phyloP scores from a whole-genome alignment of 2,329 filamentous ascomycete genomes.

The Mollisiaceae sp. region DNA sequence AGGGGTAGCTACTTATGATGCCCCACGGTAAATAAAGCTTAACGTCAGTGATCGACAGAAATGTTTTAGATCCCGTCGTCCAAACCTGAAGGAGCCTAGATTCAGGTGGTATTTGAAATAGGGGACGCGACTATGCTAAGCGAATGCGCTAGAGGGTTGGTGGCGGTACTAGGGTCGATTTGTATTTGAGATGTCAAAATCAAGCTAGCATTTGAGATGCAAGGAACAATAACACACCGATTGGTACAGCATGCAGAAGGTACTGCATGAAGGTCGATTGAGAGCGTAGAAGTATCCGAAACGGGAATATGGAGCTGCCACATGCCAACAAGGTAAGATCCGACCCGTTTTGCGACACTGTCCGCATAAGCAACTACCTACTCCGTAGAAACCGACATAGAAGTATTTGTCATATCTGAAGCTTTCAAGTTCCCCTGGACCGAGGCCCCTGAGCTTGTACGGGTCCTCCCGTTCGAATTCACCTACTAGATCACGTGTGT shows the following conservation, averaged over 20 bases:
- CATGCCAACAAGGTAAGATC: neutral
- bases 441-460: neutral
- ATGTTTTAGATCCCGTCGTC: neutral
- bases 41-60: slow-evolving; percentile 4
- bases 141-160: neutral
- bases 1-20: neutral
- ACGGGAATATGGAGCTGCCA: neutral
- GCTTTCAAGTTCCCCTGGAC: neutral
- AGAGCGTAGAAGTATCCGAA: neutral
- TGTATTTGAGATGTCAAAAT: neutral
- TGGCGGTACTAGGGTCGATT: neutral
- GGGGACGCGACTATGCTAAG: slow-evolving; percentile 6
- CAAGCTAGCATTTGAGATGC: too few species aligned
- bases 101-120: slow-evolving; percentile 4
- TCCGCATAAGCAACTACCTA: neutral
- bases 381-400: neutral
- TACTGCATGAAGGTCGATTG: neutral
- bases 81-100: neutral
- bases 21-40: neutral
- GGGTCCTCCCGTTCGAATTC: neutral
- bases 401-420: neutral
- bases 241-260: neutral
- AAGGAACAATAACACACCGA: too few species aligned
- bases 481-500: neutral
- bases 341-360: neutral